Base-by-base conservation (phyloP, 306 rosid species). In the Corylus heterophylla region DNA sequence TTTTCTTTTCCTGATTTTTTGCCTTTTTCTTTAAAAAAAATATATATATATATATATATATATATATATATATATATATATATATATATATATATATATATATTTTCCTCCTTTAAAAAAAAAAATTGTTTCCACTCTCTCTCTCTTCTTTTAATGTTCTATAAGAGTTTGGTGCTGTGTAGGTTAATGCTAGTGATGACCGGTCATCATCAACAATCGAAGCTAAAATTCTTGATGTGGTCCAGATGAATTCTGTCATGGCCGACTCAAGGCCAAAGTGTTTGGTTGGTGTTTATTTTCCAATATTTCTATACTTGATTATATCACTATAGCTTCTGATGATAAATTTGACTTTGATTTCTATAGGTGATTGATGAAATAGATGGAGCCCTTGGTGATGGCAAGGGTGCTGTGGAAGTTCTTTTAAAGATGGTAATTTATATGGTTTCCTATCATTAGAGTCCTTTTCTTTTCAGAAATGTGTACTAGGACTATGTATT, bases 161-260 rank as follows among this genome's bases (percentile, higher is more conserved):
- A 59, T 54, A 69, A 14, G 52, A 25, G 16, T 77, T 85, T 86
- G 76, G 49, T 79, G 55, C 80, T 54, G 56, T 85, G 85, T 70
- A 94, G 98, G 81, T 94, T 72, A 94, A 94, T 91, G 98, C 98
- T 54, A 94, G 98, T 85, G 97, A 94, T 88, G 98, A 94, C 82
- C 94, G 98, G 76, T 91, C 95, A 44, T 72, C 97, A 54, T 83
- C 97, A 74, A 79, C 91, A 82, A 84, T 94, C n/a, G 97, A 90
- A 86, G 74, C 97, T 73, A 94, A 94, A 87, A 90, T 94, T 73
- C 92, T 88, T 74, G 93, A 89, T 66, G 97, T 90, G 76, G 91
- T 94, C 82, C 91, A 94, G 89, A 90, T 86, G 97, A 88, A 94
- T 83, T 88, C 94, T 74, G 91, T 91, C 73, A 82, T 88, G 78